A percentile compares a stretch with the other conserved stretches of the same genome.
These are phyloP conservation scores for Vitis hybrid DNA, from an alignment of 177 flowering plant species.

Conservation along the genomic window DNA sequence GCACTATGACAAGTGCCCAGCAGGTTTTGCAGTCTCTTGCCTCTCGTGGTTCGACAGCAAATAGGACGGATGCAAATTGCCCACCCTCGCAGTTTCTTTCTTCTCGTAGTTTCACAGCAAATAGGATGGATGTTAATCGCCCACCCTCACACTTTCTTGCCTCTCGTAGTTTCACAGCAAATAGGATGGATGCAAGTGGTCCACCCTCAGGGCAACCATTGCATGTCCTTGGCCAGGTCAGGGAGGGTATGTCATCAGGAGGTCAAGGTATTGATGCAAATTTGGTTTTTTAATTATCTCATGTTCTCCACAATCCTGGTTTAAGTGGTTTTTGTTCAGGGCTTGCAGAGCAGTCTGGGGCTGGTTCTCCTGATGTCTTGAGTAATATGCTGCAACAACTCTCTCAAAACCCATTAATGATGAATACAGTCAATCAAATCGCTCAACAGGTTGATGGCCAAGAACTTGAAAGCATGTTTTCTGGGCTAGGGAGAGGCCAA, in stretches of 20 bases:
- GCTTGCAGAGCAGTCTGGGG: constrained; percentile 77
- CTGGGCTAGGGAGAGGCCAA: constrained; percentile 56
- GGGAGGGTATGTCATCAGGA: constrained; percentile 16
- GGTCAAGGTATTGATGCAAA: constrained; percentile 36
- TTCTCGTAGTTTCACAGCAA: too few species aligned
- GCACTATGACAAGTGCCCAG: constrained; percentile 34
- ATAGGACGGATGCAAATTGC: too few species aligned
- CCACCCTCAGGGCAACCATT: constrained; percentile 21
- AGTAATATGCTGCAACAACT: constrained; percentile 78
- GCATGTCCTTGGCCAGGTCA: constrained; percentile 19
- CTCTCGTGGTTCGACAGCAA: too few species aligned
- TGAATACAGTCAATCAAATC: constrained; percentile 70
- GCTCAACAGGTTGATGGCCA: constrained; percentile 73
- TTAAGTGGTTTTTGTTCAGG: constrained; percentile 69
- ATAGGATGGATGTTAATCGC: too few species aligned
- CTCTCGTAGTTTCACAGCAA: constrained; percentile 37
- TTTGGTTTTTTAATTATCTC: constrained; percentile 60
- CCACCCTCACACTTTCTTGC: too few species aligned
- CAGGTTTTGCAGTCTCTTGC: constrained; percentile 53
- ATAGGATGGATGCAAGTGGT: constrained; percentile 20
- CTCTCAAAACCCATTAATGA: constrained; percentile 75
- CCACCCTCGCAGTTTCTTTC: too few species aligned
- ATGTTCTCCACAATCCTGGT: constrained; percentile 66
- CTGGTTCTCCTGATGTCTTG: constrained; percentile 71
- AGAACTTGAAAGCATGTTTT: constrained; percentile 59